Evolutionary conservation across 148 eudicot species (phyloP), one percentile per base, ranked within the genome.

Genomic region (Rhododendron molle): DNA sequence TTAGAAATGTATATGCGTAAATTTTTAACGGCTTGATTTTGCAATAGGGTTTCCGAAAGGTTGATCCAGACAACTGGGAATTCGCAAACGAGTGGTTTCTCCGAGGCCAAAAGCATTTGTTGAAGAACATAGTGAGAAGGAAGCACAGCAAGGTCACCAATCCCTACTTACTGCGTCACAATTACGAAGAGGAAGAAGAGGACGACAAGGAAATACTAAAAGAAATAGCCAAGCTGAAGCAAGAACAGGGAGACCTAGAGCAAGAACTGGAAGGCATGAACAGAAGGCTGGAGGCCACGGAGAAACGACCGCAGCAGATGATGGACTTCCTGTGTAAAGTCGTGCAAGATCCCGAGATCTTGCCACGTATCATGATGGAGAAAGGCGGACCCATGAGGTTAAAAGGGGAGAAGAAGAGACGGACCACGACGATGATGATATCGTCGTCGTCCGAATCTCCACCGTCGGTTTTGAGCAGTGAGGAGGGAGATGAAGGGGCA

Each of bases 241-340:
- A 87, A 38, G 98, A 96, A 58, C 98, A 96, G 72, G 89, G 76
- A 69, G 81, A 58, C 18, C 78, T 96, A 47, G 98, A 96, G n/a
- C 73, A 84, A 46, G 95, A 93, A 78, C 88, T 96, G 0, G 85
- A 87, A 54, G 88, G 89, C 1, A 96, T 96, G 96, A 92, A 86
- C 86, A 89, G 60, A 81, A 83, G 98, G 76, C 83, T 96, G 0
- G 98, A 94, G 71, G 93, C 90, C 12, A 93, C 96, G 0, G 98
- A 96, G 89, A 88, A 88, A n/a, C 92, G 98, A 10, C 98, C 98
- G 3, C 91, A 94, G 11, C 97, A 96, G 80, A 94, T 96, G 94
- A 92, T 96, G 96, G 84, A 89, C 13, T 96, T 96, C 83, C 85
- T 96, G 1, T 87, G 87, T 46, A 91, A 92, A 87, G 91, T 96